These are phyloP conservation scores for Fusarium chlamydosporum DNA, from an alignment of 2,329 filamentous ascomycete genomes.

Conservation along the genomic window DNA sequence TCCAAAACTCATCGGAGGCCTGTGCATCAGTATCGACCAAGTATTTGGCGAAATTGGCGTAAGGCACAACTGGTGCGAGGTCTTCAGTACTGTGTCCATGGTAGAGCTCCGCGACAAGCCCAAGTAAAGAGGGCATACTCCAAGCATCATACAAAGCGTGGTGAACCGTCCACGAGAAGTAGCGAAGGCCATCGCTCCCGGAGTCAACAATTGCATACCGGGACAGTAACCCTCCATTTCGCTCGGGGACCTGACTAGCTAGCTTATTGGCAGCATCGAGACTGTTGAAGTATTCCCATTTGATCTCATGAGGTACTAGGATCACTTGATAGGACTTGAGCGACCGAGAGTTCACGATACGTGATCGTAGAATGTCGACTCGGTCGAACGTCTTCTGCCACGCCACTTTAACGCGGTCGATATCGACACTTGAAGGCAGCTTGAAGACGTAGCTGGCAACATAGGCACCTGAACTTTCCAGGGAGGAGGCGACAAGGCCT, in stretches of 20 bases:
- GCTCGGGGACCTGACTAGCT: conserved; percentile 10
- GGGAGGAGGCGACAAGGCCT: conserved; percentile 36
- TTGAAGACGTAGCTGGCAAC: conserved; percentile 40
- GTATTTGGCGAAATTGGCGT: conserved; percentile 39
- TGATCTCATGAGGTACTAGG: conserved; percentile 18
- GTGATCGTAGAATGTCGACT: conserved; percentile 46
- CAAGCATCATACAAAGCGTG: conserved; percentile 47
- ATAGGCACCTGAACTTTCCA: conserved; percentile 43
- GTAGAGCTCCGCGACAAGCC: conserved; percentile 26
- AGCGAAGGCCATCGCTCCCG: not conserved
- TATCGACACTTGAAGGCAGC: conserved; percentile 20
- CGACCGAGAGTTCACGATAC: conserved; percentile 40
- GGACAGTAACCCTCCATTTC: conserved; percentile 32
- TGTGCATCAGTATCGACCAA: conserved; percentile 12
- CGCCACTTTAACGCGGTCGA: conserved; percentile 35
- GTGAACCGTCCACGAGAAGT: conserved; percentile 43
- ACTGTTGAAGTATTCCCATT: conserved; percentile 23
- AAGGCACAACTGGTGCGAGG: not conserved
- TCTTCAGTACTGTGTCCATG: not conserved
- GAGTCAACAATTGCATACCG: conserved; percentile 25
- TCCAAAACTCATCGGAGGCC: conserved; percentile 38
- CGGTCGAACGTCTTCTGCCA: conserved; percentile 42
- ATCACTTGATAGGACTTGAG: conserved; percentile 43
- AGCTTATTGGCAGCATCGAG: not conserved
- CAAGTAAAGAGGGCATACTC: conserved; percentile 42